Evolutionary conservation across 345 rosid genomes (phyloP).

Genomic region (Syzygium aqueum): DNA sequence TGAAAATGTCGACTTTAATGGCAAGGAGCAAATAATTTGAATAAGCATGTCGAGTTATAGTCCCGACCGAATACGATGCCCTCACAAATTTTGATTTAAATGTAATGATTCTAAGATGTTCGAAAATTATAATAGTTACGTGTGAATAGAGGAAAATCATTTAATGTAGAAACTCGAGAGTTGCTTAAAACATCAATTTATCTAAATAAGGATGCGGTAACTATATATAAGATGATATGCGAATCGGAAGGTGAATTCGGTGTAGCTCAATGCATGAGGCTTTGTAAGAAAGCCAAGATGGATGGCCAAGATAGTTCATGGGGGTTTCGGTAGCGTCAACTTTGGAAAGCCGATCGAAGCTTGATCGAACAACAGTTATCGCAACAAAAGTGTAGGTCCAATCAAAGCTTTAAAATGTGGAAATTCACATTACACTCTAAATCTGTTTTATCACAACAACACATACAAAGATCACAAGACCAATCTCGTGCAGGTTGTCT

Average conservation of each 20-base stretch:
- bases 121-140: not conserved
- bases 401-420: not conserved
- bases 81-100: not conserved
- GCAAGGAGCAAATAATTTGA: not conserved
- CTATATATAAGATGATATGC: no score
- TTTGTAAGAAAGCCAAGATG: not conserved
- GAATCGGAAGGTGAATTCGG: not conserved
- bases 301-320: not conserved
- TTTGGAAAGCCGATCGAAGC: rapidly evolving
- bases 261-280: not conserved
- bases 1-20: not conserved
- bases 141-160: not conserved
- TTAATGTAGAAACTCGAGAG: not conserved
- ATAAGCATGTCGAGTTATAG: not conserved
- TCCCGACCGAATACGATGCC: not conserved
- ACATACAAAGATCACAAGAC: not conserved
- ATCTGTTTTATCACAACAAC: not conserved
- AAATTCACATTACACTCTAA: not conserved
- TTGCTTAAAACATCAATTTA: not conserved
- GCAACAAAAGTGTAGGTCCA: rapidly evolving
- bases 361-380: not conserved
- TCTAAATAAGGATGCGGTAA: not conserved
- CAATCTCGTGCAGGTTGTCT: not conserved
- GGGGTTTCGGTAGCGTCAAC: not conserved
- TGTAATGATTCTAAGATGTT: rapidly evolving